These are phyloP conservation scores for Adansonia madagascariensis DNA, from an alignment of 441 rosid species.

Conservation along the genomic window DNA sequence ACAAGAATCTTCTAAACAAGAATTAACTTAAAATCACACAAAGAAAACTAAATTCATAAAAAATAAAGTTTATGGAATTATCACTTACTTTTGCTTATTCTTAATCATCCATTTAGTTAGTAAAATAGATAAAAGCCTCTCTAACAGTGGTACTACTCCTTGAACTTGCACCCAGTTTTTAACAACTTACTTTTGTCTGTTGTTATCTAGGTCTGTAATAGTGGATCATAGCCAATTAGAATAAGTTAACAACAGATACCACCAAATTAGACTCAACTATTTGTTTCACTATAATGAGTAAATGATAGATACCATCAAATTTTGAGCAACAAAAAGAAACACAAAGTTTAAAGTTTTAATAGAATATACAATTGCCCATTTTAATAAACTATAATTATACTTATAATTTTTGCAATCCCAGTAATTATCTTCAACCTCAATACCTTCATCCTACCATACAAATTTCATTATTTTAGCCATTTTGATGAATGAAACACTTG, in stretches of 20 bases:
- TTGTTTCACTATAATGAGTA: too few species aligned
- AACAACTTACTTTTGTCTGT: too few species aligned
- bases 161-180: conserved; percentile 53
- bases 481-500: not conserved
- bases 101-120: conserved; percentile 95
- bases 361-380: too few species aligned
- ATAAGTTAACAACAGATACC: too few species aligned
- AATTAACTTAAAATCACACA: conserved; percentile 20
- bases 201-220: too few species aligned
- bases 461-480: not conserved
- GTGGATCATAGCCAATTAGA: too few species aligned
- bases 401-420: conserved; percentile 66
- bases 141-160: conserved; percentile 64
- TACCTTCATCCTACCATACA: conserved; percentile 52
- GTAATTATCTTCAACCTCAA: conserved; percentile 52
- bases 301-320: too few species aligned
- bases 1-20: conserved; percentile 78
- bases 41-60: conserved; percentile 6
- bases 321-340: too few species aligned
- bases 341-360: too few species aligned
- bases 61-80: conserved; percentile 8
- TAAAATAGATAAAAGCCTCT: conserved; percentile 87
- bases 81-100: conserved; percentile 74
- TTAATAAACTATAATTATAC: conserved; percentile 33
- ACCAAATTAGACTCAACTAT: too few species aligned